phyloP scores from a whole-genome alignment of 148 eudicot genomes.

The Agrostemma githago region DNA sequence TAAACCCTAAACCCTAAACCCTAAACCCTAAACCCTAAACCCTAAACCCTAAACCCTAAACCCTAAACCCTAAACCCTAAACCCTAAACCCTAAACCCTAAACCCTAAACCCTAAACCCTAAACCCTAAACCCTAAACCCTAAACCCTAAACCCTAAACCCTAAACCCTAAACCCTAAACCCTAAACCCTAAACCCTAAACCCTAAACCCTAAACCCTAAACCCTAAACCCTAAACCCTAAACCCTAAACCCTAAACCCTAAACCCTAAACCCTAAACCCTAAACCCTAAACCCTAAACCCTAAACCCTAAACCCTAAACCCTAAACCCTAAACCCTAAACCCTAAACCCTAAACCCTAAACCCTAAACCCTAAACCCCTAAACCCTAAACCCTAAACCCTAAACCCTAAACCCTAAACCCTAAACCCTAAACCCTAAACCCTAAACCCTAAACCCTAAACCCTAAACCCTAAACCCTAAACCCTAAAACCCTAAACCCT shows the following conservation, averaged over 20 bases:
- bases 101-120: no score
- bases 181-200: slow-evolving; percentile 23
- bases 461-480: slow-evolving; percentile 14
- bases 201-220: slow-evolving; percentile 15
- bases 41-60: no score
- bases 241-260: slow-evolving; percentile 24
- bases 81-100: no score
- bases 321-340: slow-evolving; percentile 24
- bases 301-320: slow-evolving; percentile 24
- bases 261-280: slow-evolving; percentile 18
- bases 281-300: slow-evolving; percentile 21
- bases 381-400: slow-evolving; percentile 11
- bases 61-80: no score
- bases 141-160: no score
- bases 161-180: slow-evolving; percentile 13
- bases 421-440: slow-evolving; percentile 21
- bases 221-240: slow-evolving; percentile 21
- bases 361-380: slow-evolving; percentile 26
- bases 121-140: no score
- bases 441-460: no score
- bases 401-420: slow-evolving; percentile 23
- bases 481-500: slow-evolving; percentile 19
- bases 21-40: no score
- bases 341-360: slow-evolving; percentile 30
- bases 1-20: no score